Base-by-base conservation (phyloP, 2,329 filamentous ascomycete species). In the Paecilomyces dactylethromorphus region DNA sequence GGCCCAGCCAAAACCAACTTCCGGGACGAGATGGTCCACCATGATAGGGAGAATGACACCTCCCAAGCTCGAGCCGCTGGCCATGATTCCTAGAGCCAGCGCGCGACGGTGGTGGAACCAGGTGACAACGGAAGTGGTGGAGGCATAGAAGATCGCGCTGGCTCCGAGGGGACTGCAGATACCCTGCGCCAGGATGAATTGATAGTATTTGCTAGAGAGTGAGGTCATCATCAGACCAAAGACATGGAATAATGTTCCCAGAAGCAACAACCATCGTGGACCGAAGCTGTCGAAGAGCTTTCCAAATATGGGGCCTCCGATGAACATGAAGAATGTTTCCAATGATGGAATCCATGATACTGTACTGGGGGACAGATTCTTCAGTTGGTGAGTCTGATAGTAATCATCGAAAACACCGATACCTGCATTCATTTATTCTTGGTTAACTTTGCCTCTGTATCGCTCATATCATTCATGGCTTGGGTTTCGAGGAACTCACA, bases 1-100 rank as follows among this genome's bases (percentile, higher is more conserved):
- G 0, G 82, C 73, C 85, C 83, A 87, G 45, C 74, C 68, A 65
- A 84, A 83, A 33, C 83, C 81, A 56, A 85, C 74, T 54, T 76
- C 33, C 0, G 75, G 74, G 53, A 87, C 81, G 22, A 87, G 70
- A 33, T 79, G 78, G 1, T 78, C 72, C 12, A 86, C 78, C 79
- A 87, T 84, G 65, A 87, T 85, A 0, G 85, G 85, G 54, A 86
- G 81, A 35, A 87, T 79, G 15, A 87, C 81, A 8, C 84, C 84
- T 2, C 83, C 84, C 5, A 85, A 63, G 3, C 80, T 82, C 0
- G 80, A 82, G 5, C 84, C 84, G 2, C 81, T 77, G 2, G 81
- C 79, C 63, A 79, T 76, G 63, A 85, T 73, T 8, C 83, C 84
- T 12, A 83, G 78, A 8, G 82, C 83, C 33, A 80, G 72, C 22